Conservation (phyloP, 2,329 filamentous ascomycete species). For the Aspergillus costaricaensis region DNA sequence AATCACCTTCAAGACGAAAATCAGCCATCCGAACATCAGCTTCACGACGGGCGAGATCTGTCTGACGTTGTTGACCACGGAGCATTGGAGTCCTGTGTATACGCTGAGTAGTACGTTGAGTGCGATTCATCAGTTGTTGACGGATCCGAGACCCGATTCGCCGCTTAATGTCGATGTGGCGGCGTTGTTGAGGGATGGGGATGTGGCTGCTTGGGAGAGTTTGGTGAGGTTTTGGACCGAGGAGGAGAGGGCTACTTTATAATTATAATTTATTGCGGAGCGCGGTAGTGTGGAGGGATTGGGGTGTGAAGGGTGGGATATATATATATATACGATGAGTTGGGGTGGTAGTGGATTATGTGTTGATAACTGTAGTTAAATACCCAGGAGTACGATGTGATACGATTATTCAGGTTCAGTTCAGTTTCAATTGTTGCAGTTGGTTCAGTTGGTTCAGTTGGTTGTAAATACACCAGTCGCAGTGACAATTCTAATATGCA, state of each 20-base stretch:
- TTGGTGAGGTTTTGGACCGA: constrained; percentile 50
- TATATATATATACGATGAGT: background rate
- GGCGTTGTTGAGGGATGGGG: constrained; percentile 47
- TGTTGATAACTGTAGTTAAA: background rate
- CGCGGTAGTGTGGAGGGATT: no score
- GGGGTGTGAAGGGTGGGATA: no score
- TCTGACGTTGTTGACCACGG: constrained; percentile 74
- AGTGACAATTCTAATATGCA: constrained; percentile 6
- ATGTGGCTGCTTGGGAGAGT: constrained; percentile 48
- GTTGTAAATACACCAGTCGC: no score
- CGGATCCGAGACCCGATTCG: constrained; percentile 48
- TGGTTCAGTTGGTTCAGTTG: background rate
- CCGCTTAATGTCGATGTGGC: constrained; percentile 54
- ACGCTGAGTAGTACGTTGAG: constrained; percentile 60
- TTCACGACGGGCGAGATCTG: constrained; percentile 85
- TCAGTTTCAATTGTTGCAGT: background rate
- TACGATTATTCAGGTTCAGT: no score
- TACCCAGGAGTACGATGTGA: no score
- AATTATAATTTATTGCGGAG: no score
- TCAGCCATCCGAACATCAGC: constrained; percentile 81
- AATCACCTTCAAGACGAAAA: constrained; percentile 78
- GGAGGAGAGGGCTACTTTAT: constrained; percentile 41
- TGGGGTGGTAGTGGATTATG: background rate
- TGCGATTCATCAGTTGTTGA: constrained; percentile 51
- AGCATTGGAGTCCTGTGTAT: constrained; percentile 82